Evolutionary conservation across 148 eudicot genomes (phyloP).

Genomic region (Simmondsia chinensis): DNA sequence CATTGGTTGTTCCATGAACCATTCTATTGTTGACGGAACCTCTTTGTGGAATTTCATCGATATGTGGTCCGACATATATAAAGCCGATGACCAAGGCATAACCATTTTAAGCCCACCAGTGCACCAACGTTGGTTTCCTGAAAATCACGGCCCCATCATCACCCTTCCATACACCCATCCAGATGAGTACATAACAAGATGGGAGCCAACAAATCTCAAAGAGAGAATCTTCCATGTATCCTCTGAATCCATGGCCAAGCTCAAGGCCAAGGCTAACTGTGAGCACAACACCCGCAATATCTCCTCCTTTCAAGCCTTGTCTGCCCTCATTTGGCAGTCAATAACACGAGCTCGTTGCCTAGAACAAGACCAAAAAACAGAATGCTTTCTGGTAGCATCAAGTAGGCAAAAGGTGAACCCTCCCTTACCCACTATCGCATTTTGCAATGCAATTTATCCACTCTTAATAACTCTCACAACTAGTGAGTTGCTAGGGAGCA

Average conservation of each 20-base stretch:
- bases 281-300: not conserved
- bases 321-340: slow-evolving; percentile 16
- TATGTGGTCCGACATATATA: slow-evolving; percentile 13
- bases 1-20: slow-evolving; percentile 16
- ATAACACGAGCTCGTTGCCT: slow-evolving; percentile 12
- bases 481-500: too few species aligned
- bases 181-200: slow-evolving; percentile 5
- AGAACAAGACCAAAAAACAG: not conserved
- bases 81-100: not conserved
- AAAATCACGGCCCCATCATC: not conserved
- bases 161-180: slow-evolving; percentile 12
- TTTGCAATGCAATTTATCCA: too few species aligned
- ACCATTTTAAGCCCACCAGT: slow-evolving; percentile 4
- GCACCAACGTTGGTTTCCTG: slow-evolving; percentile 6
- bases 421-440: slow-evolving; percentile 5
- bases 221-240: slow-evolving; percentile 19
- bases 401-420: slow-evolving; percentile 11
- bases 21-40: slow-evolving; percentile 17
- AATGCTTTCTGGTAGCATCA: slow-evolving; percentile 3
- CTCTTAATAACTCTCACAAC: too few species aligned
- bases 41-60: slow-evolving; percentile 27
- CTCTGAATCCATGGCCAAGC: not conserved
- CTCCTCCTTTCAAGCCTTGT: slow-evolving; percentile 11
- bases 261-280: slow-evolving; percentile 15
- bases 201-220: not conserved